Base-by-base conservation (phyloP, 2,329 filamentous ascomycete species). In the Penicillium sp. region DNA sequence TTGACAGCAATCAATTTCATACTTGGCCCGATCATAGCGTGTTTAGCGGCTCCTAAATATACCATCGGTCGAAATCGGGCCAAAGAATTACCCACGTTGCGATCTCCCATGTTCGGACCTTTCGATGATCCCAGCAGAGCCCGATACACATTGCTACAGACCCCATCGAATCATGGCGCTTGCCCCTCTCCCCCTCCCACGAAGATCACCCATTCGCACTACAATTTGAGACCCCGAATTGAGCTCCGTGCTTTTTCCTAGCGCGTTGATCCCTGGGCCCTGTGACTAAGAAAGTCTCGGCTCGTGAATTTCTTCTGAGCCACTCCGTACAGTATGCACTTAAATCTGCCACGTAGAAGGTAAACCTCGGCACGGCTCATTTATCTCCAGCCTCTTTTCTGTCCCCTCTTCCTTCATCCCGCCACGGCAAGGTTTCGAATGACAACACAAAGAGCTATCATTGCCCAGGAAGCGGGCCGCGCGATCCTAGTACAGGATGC, bases 381-480 rank as follows among this genome's bases (percentile, higher is more conserved):
- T 28, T 30, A 16, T 35, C 48, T 51, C 19, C 3, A 22, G 28
- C 28, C 8, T 19, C 28, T 22, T 16, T 51, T 10, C n/a, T n/a
- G 28, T 13, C 10, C 5, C 22, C 16, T 30, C 6, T 30, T 46
- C 45, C n/a, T 48, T 48, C 45, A 16, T 26, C 45, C 16, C 16
- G 45, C 26, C 14, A 48, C 28, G 10, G n/a, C 30, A 51, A 3
- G 16, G 6, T 22, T 19, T 10, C 16, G 22, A 22, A 51, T 51
- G 48, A 37, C 61, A 22, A 66, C 64, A 7, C 64, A 67, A 52
- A 57, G 38, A 33, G 64, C 61, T 6, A 63, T 67, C 25, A 25
- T 64, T 26, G 64, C 62, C 16, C 54, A 65, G 35, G 61, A 51
- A 19, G 57, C 57, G 22, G 63, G 65, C 11, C 55, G 33, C 28